Evolutionary conservation across 2,329 filamentous ascomycete species (phyloP), one percentile per base, ranked within the genome.

Genomic region (Ceratocystis cacaofunesta): DNA sequence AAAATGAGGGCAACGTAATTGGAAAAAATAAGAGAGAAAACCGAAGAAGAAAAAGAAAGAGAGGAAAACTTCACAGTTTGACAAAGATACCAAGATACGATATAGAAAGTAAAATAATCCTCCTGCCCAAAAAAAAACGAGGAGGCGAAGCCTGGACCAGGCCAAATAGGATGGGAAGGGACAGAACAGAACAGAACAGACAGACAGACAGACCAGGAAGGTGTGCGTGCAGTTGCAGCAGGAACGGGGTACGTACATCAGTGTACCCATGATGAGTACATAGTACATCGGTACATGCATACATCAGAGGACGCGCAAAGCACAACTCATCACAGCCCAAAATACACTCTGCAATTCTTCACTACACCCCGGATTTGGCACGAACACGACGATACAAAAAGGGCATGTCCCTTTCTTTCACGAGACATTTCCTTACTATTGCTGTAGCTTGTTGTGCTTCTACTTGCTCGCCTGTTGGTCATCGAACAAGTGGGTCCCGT

Each of bases 131-230:
- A 36, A 58, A 58, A 32, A 58, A 36, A 12, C 10, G 55, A 58
- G 28, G 55, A 58, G 55, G 55, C 55, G 28, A 36, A 58, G 55
- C 55, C 28, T 58, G 7, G 55, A 58, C 55, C 55, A 36, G 55
- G 36, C 36, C 36, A 41, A 15, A 41, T 30, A 58, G 28, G 15
- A 32, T 57, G 52, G 52, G 52, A 19, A 28, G 28, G 50, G 10
- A 30, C 28, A 22, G 7, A 22, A 52, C 17, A 17, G 22, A 17
- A 22, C 28, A 19, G 17, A 58, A n/a, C 19, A 36, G 28, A 19
- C 8, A 58, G 55, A 25, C n/a, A 57, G 15, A 57, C 22, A 57
- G 25, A 36, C 28, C 28, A 58, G 25, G 55, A 32, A 58, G 28
- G 17, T 7, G 30, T 32, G 30, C 30, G 32, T 50, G 52, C 28